Evolutionary conservation across 768 basidiomycete species (phyloP).

Genomic region (Boletales sp.): DNA sequence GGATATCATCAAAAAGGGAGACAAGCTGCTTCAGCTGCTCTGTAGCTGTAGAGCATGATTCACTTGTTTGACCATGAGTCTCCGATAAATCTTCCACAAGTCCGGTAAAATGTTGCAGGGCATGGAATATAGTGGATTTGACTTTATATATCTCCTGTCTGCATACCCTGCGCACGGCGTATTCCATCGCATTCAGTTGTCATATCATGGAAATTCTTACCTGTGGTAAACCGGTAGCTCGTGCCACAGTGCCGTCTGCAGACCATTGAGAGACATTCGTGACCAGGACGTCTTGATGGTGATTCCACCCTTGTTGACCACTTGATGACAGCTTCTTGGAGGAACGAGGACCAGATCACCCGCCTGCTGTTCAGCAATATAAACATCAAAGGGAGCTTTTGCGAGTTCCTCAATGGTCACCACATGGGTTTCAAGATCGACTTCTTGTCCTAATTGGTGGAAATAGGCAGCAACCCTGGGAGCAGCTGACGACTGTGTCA

Average conservation of each 20-base stretch:
- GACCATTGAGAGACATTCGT: conserved; percentile 67
- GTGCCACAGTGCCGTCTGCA: conserved; percentile 57
- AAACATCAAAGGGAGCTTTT: conserved; percentile 64
- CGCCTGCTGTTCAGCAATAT: conserved; percentile 65
- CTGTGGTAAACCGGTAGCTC: conserved; percentile 80
- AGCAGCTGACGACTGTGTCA: conserved; percentile 65
- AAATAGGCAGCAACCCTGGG: conserved; percentile 58
- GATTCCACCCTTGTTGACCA: conserved; percentile 75
- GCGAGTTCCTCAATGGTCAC: conserved; percentile 61
- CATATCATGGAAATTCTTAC: conserved; percentile 34
- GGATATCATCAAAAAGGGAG: conserved; percentile 47
- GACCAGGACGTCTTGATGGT: conserved; percentile 87
- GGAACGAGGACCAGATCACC: conserved; percentile 84
- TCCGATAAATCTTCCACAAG: conserved; percentile 8
- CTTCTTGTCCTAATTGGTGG: conserved; percentile 35
- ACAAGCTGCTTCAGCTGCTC: conserved; percentile 37
- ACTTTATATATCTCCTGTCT: conserved; percentile 74
- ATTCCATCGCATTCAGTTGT: not conserved
- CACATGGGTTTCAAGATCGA: conserved; percentile 74
- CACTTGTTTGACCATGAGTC: not conserved
- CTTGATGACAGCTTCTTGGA: conserved; percentile 79
- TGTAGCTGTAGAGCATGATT: not conserved
- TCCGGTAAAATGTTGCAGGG: conserved; percentile 39
- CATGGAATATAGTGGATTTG: conserved; percentile 60
- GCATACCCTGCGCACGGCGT: conserved; percentile 55